Evolutionary conservation across 2,329 filamentous ascomycete species (phyloP), one percentile per base, ranked within the genome.

Genomic region (Penicillium sp.): DNA sequence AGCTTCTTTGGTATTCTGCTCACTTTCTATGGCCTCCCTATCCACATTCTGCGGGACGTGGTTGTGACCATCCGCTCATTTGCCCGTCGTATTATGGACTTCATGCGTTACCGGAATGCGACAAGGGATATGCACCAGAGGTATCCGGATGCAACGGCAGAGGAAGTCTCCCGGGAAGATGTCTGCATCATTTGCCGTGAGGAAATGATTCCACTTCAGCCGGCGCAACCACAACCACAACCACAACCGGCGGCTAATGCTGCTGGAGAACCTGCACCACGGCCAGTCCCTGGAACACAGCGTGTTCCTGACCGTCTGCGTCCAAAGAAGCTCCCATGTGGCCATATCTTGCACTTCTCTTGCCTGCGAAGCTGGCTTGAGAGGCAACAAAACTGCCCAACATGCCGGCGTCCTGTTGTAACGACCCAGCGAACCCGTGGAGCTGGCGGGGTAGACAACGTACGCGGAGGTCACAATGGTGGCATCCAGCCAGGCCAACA

Each of bases 181-280:
- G 94, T 93, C 3, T 98, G 93, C 69, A 98, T 98, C 60, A 95
- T 98, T 48, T 98, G 93, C 69, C 83, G 93, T 53, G 93, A 98
- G 67, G 88, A 94, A 57, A 98, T 98, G 93, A 81, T 81, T 31
- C 82, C 85, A 1, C 95, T 88, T 87, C 75, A 74, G 31, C 76
- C 77, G 48, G 73, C 75, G 33, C 75, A 74, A 34, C 76, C 77
- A 2, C 24, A 26, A 26, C 24, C 24, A 47, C 40, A 42, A 32
- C 73, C 75, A 47, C 40, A 42, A 32, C 73, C 75, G 34, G 68
- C 74, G 33, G 68, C 65, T 34, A 68, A 64, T 39, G 70, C 71
- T 38, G 70, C 64, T 45, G 56, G 31, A 21, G 66, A 59, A 42
- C 57, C 56, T 22, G 64, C 64, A 48, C 61, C 59, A n/a, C 61